Base-by-base conservation (phyloP, 805 yeast genomes). In the Saccharomycopsis amapae region DNA sequence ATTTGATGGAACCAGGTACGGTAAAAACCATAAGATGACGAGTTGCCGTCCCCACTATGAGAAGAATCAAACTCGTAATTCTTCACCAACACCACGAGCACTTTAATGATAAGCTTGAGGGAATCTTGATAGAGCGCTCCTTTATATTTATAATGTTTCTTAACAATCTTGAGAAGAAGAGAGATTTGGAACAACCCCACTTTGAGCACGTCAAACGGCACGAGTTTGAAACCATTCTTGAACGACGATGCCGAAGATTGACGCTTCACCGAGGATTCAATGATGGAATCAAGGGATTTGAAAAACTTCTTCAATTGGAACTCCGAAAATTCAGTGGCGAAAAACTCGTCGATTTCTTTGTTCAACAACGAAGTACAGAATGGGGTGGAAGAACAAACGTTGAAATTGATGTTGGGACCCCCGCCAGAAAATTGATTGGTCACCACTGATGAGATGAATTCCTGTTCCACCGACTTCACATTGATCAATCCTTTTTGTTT, bases 221-320 rank as follows among this genome's bases (percentile, higher is more conserved):
- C n/a, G 2, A 45, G 13, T 12, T 42, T 41, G 23, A 45, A 30
- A 5, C 52, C 52, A 31, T 40, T 49, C 33, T 49, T 49, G 25
- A 49, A 49, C 2, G 44, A 38, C 2, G 30, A 6, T 5, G 38
- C 19, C 5, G 17, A 17, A 13, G 15, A 13, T 17, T 28, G 31
- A 26, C 37, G 32, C n/a, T 32, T 39, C 9, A 24, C 37, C 5
- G 30, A 37, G 6, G 41, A 28, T 13, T 40, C 50, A n/a, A 42
- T 15, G 9, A 40, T 41, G 5, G 48, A 44, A 15, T 35, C 28
- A 4, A 44, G n/a, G 12, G 45, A 26, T 38, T 45, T 41, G 40
- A 30, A 32, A 28, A 38, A 31, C 5, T 25, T 9, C 17, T 4
- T 13, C 12, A 37, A 22, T 20, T 28, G 32, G 13, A 12, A 19